Conservation (phyloP, 108 stramenopile genomes). For the Cyclotella sp. region DNA sequence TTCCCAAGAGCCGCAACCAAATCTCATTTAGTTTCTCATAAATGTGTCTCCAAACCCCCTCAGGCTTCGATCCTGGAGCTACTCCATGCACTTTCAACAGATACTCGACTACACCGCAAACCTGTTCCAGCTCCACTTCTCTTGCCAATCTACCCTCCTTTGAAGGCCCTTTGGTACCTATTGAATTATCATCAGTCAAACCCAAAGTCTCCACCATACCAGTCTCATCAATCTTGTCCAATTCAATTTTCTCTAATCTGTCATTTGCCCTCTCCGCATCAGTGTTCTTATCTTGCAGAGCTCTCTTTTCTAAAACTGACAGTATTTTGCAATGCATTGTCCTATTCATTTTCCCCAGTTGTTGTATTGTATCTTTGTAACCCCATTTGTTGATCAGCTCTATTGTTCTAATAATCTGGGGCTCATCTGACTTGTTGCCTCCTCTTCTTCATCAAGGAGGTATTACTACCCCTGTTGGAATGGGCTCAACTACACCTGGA, state of each 20-base stretch:
- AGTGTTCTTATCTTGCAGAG: not conserved
- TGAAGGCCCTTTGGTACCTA: not conserved
- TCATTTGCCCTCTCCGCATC: not conserved
- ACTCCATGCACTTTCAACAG: not conserved
- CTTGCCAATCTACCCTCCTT: no score
- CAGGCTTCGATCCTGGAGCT: constrained; percentile 3
- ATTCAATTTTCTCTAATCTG: not conserved
- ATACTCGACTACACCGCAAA: not conserved
- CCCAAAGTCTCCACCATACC: constrained; percentile 3
- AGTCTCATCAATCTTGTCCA: constrained; percentile 6
- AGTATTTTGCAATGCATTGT: not conserved
- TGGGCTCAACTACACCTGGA: constrained; percentile 12
- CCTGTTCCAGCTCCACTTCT: not conserved
- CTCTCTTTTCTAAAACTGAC: constrained; percentile 21
- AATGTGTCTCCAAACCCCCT: not conserved
- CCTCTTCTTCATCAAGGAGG: not conserved
- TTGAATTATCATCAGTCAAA: not conserved
- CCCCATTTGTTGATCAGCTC: constrained; percentile 17
- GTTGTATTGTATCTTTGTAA: not conserved
- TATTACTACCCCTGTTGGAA: not conserved
- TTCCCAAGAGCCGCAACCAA: not conserved
- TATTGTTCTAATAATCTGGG: constrained; percentile 2
- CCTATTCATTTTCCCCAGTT: constrained; percentile 11
- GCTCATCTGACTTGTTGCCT: not conserved
- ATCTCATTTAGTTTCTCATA: constrained; percentile 27